A percentile compares a stretch with the other conserved stretches of the same genome.
phyloP scores from a whole-genome alignment of 768 basidiomycete species.

The Lentinula aciculospora region DNA sequence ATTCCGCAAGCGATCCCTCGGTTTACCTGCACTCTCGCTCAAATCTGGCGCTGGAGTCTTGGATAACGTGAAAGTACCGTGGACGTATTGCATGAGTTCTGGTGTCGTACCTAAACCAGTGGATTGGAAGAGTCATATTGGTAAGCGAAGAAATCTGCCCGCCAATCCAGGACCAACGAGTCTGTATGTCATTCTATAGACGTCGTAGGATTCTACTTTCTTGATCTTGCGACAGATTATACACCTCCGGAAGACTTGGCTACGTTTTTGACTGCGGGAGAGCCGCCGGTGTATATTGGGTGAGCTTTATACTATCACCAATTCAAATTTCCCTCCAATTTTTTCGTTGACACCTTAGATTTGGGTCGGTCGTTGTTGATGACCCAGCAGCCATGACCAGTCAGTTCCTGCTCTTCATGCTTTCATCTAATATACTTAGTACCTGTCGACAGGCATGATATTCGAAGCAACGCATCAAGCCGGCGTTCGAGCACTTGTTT shows the following conservation, averaged over 20 bases:
- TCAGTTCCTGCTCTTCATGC: conserved; percentile 10
- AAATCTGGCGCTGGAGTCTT: conserved; percentile 45
- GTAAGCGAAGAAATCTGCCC: conserved; percentile 20
- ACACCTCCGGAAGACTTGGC: conserved; percentile 40
- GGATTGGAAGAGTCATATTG: conserved; percentile 61
- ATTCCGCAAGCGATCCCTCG: conserved; percentile 44
- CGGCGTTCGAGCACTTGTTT: conserved; percentile 54
- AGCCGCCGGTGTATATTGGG: conserved; percentile 58
- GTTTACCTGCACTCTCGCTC: conserved; percentile 40
- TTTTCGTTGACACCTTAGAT: conserved; percentile 13
- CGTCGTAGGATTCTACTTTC: conserved; percentile 61
- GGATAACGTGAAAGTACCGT: conserved; percentile 51
- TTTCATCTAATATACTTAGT: neutral
- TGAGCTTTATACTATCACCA: conserved; percentile 14
- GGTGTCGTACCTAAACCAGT: conserved; percentile 52
- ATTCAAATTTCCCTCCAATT: neutral
- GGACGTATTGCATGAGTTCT: conserved; percentile 61
- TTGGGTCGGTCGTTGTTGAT: conserved; percentile 57
- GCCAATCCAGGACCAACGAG: no score
- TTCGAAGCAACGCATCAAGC: conserved; percentile 52
- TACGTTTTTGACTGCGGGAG: conserved; percentile 41
- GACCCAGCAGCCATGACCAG: conserved; percentile 48
- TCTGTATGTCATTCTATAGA: conserved; percentile 36
- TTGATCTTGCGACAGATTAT: conserved; percentile 46
- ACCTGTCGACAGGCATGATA: conserved; percentile 36